A percentile compares a stretch with the other conserved stretches of the same genome.
phyloP scores from a whole-genome alignment of 2,329 filamentous ascomycete species.

The Geoglossum cookeanum region DNA sequence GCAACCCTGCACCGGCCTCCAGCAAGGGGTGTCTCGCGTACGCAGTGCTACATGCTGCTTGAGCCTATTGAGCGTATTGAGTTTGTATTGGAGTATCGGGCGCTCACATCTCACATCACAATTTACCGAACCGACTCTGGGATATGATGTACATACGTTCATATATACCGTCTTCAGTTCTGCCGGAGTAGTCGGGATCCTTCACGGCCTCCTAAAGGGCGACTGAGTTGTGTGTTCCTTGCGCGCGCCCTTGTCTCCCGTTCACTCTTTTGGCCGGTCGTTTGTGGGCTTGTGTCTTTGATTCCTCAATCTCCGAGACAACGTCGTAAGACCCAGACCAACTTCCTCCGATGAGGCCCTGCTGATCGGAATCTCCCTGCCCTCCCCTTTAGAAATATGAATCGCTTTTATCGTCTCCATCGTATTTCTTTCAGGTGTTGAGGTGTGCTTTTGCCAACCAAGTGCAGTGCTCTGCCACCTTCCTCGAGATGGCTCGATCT shows the following conservation, averaged over 20 bases:
- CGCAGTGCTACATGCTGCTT: no score
- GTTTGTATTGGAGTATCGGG: no score
- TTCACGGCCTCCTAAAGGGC: background rate
- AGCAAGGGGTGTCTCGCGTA: no score
- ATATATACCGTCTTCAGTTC: background rate
- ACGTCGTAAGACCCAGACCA: background rate
- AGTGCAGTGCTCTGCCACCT: background rate
- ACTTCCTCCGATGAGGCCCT: background rate
- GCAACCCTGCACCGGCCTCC: no score
- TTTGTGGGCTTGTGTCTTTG: background rate
- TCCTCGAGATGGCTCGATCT: slow-evolving; percentile 9
- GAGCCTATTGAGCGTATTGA: no score
- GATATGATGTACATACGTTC: background rate
- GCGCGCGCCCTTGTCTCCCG: background rate
- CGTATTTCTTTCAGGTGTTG: background rate
- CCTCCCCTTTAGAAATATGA: background rate
- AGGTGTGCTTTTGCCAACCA: background rate
- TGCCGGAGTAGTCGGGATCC: background rate
- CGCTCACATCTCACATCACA: no score
- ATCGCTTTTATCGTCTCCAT: no score
- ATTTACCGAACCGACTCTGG: background rate
- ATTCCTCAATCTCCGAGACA: background rate
- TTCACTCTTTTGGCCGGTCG: background rate
- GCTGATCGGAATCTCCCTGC: background rate
- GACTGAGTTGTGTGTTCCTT: background rate